Conservation (phyloP, 1,284 basidiomycete species). For the Leccinum angustisporum region DNA sequence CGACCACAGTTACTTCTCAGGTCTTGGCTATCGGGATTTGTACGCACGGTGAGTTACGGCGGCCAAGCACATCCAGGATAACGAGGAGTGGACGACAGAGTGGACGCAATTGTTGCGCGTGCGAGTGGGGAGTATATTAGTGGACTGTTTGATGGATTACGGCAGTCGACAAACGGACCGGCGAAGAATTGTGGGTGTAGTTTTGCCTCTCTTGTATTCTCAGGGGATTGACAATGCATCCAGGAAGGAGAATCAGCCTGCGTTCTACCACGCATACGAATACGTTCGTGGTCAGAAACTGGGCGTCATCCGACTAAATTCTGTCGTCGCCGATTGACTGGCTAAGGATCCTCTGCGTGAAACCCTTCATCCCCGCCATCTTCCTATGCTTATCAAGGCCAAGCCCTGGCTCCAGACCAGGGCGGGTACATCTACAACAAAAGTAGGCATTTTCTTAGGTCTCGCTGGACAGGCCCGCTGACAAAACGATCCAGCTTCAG, state of each 20-base stretch:
- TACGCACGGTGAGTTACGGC: slow-evolving; percentile 61
- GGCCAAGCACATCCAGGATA: slow-evolving; percentile 61
- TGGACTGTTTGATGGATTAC: slow-evolving; percentile 81
- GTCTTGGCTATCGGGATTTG: slow-evolving; percentile 55
- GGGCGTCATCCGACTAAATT: slow-evolving; percentile 8
- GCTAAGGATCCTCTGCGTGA: too few relatives aligned
- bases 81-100: slow-evolving; percentile 70
- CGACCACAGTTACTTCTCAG: slow-evolving; percentile 54
- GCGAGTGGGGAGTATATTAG: slow-evolving; percentile 80
- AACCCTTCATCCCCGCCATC: too few relatives aligned
- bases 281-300: too few relatives aligned
- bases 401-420: too few relatives aligned
- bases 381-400: too few relatives aligned
- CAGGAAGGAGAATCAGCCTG: slow-evolving; percentile 83
- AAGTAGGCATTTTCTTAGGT: too few relatives aligned
- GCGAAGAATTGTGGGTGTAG: slow-evolving; percentile 54
- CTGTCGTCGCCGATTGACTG: too few relatives aligned
- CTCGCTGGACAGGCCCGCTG: not conserved
- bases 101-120: slow-evolving; percentile 84
- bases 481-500: slow-evolving; percentile 46
- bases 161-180: slow-evolving; percentile 54
- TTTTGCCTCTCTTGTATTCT: not conserved
- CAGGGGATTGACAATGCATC: not conserved
- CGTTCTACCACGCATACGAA: too few relatives aligned
- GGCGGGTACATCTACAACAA: too few relatives aligned